Base-by-base conservation (phyloP, 1,284 basidiomycete species). In the Entoloma clypeatum region DNA sequence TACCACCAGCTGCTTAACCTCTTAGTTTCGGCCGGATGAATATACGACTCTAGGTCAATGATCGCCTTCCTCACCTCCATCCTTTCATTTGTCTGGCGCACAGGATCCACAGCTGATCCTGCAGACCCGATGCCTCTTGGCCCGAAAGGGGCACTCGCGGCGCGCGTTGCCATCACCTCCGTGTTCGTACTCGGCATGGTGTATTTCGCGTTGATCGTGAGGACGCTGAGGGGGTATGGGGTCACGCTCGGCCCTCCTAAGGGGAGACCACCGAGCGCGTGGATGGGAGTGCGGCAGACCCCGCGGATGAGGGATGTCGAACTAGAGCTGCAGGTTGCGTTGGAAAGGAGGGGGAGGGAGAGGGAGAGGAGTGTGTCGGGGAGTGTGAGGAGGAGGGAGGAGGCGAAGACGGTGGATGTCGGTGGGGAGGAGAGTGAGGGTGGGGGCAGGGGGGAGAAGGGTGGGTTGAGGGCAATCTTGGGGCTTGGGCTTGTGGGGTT, bases 11-110 rank as follows among this genome's bases (percentile, higher is more conserved):
- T 22, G 24, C 19, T n/a, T 24, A 18, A 21, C 10, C 16, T 34
- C 35, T 32, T 42, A 30, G n/a, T n/a, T n/a, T n/a, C n/a, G n/a
- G 19, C 6, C 21, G 14, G 21, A 17, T n/a, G 11, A 10, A 25
- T 19, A 10, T 17, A 39, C 9, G 2, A n/a, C 31, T 28, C 30
- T 8, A 78, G 77, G 76, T 79, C 83, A 0, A 81, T 88, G 72
- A 64, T 85, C 11, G 67, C 78, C 35, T 88, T 88, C 61, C 62
- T 82, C 48, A 59, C 71, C 3, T 67, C 81, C n/a, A 82, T 88
- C 49, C 65, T 86, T 13, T 71, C 77, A 3, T 88, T 76, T 51
- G 76, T 86, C 28, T 88, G 85, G 85, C 75, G 81, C 30, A 77
- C 77, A 0, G 84, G 80, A 10, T 70, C 77, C 0, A 59, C 61